These are phyloP conservation scores for Rosa chinensis DNA, from an alignment of 306 rosid species.

Conservation along the genomic window DNA sequence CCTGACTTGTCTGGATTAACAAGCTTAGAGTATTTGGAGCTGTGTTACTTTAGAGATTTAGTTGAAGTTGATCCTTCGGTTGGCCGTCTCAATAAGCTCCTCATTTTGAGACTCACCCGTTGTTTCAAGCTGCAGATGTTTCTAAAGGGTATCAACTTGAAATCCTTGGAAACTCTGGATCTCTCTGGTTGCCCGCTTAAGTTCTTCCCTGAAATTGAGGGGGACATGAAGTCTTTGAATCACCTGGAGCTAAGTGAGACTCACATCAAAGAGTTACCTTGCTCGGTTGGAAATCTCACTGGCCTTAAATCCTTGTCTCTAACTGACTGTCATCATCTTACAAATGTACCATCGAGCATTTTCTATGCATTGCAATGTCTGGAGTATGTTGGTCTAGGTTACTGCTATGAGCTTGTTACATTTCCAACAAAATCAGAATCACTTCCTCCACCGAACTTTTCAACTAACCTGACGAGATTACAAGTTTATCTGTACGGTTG, in stretches of 20 bases:
- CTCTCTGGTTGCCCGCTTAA: background rate
- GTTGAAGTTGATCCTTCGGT: background rate
- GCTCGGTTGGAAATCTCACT: background rate
- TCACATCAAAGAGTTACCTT: background rate
- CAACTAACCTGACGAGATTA: background rate
- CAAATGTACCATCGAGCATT: background rate
- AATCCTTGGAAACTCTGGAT: background rate
- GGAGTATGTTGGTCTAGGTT: rapidly evolving
- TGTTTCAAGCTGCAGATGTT: background rate
- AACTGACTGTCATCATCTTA: rapidly evolving
- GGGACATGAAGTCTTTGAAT: background rate
- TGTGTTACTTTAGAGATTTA: background rate
- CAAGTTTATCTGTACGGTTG: background rate
- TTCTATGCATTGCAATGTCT: background rate
- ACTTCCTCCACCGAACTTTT: background rate
- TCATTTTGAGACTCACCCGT: rapidly evolving
- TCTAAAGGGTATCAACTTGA: background rate
- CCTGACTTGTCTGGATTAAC: background rate
- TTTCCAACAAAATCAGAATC: background rate
- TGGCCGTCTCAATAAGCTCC: background rate
- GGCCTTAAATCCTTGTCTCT: background rate
- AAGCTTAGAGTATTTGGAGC: background rate
- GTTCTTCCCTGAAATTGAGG: background rate
- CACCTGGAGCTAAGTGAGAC: background rate
- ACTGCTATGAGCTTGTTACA: background rate